Evolutionary conservation across 495 filamentous ascomycete species (phyloP), one percentile per base, ranked within the genome.

Genomic region (Darksidea phi): DNA sequence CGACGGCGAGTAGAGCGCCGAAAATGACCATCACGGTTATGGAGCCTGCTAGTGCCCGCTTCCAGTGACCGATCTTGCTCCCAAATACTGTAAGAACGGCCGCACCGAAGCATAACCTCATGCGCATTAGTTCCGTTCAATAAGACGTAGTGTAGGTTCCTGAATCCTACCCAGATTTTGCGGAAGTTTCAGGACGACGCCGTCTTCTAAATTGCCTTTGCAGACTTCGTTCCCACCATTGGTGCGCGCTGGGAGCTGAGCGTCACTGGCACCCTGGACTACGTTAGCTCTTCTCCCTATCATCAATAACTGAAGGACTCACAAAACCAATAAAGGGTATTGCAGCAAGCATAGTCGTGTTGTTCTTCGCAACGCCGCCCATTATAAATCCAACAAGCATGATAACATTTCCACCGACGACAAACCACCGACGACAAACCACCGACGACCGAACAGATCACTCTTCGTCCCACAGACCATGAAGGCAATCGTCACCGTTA

Each of bases 21-120:
- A 73, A 74, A 8, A 74, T 36, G 8, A 69, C 66, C 71, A 73
- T 70, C n/a, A 71, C 66, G 10, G 66, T 54, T 17, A 68, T 67
- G 24, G 61, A 66, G 24, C 25, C 70, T 0, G 64, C 63, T 5
- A 75, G 57, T 5, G 66, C 67, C 66, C 59, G 70, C 34, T 71
- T 63, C 68, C 72, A 75, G 46, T 71, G 70, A 13, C 69, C 66
- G 25, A 74, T 57, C 17, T 56, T 51, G 46, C 54, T 68, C 15
- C 73, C 72, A 56, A 74, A 73, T 15, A 49, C 6, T 4, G 62
- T 70, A 0, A 75, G 64, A 20, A 72, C 53, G n/a, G 69, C 48
- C 0, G 70, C 71, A 25, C 73, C 73, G 48, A 71, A 67, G 2
- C 59, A 61, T 17, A 74, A 54, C 11, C 59, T 52, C 6, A 51